phyloP scores from a whole-genome alignment of 441 rosid species.

The Macaranga tanarius region DNA sequence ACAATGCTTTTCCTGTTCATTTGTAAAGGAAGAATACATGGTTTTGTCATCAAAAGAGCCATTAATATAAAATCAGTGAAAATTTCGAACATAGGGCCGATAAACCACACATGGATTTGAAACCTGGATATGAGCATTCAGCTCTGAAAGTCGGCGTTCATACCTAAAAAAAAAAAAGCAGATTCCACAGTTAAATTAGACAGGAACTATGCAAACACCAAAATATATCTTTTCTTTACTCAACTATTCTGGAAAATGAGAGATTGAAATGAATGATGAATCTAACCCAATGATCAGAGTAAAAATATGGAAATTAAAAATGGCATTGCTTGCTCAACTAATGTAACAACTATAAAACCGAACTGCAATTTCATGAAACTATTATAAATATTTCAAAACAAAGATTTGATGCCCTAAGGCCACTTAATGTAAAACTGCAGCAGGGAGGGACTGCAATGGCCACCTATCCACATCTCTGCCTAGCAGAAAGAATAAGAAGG shows the following conservation, averaged over 20 bases:
- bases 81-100: constrained; percentile 5
- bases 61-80: background rate
- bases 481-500: background rate
- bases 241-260: background rate
- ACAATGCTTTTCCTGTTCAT: constrained; percentile 66
- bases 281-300: background rate
- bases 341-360: background rate
- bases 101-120: constrained; percentile 1
- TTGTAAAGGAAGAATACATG: constrained; percentile 21
- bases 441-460: background rate
- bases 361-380: background rate
- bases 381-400: background rate
- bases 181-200: constrained; percentile 6
- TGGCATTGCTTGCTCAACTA: background rate
- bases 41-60: background rate
- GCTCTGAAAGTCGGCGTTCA: constrained; percentile 68
- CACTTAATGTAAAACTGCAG: background rate
- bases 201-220: background rate
- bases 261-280: background rate
- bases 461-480: background rate
- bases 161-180: constrained; percentile 50
- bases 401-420: background rate
- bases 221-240: background rate
- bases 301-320: background rate
- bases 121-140: constrained; percentile 76